Conservation (phyloP, 176 grass and related monocot species). For the Oryza glumipatula region DNA sequence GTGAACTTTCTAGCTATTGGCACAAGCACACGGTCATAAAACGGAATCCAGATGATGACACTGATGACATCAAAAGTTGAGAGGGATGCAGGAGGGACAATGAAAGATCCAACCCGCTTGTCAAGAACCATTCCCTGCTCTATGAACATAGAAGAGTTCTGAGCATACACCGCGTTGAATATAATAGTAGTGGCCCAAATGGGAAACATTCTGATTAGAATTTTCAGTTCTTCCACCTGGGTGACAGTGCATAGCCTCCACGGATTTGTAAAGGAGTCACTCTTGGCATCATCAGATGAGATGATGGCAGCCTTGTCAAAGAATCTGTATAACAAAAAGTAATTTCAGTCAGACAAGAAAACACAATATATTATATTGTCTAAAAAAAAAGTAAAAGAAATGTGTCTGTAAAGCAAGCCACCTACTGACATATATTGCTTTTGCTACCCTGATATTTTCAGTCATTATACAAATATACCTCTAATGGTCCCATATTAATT, state of each 20-base stretch:
- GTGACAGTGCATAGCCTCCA: constrained; percentile 94
- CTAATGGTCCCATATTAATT: background rate
- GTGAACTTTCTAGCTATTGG: constrained; percentile 73
- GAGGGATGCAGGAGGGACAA: constrained; percentile 77
- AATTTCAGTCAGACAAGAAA: no score
- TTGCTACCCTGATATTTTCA: background rate
- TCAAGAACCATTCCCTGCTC: constrained; percentile 96
- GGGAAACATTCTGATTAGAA: constrained; percentile 81
- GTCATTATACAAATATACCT: background rate
- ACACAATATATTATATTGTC: no score
- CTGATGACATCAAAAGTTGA: constrained; percentile 82
- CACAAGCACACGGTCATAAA: constrained; percentile 74
- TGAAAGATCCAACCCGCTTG: constrained; percentile 66
- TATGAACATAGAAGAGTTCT: constrained; percentile 82
- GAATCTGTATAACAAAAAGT: constrained; percentile 45
- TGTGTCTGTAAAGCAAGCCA: background rate
- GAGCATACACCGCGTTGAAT: constrained; percentile 80
- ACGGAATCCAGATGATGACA: constrained; percentile 71
- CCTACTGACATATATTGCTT: background rate
- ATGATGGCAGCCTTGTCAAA: constrained; percentile 90
- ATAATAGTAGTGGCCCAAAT: constrained; percentile 81
- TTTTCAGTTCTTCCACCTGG: constrained; percentile 95
- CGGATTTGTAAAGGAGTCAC: constrained; percentile 40
- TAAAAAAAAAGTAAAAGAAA: background rate
- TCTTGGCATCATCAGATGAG: constrained; percentile 52